Percentiles rank a stretch among this genome's conserved stretches.
Conservation (phyloP, 495 filamentous ascomycete species). For the Daldinia caldariorum region DNA sequence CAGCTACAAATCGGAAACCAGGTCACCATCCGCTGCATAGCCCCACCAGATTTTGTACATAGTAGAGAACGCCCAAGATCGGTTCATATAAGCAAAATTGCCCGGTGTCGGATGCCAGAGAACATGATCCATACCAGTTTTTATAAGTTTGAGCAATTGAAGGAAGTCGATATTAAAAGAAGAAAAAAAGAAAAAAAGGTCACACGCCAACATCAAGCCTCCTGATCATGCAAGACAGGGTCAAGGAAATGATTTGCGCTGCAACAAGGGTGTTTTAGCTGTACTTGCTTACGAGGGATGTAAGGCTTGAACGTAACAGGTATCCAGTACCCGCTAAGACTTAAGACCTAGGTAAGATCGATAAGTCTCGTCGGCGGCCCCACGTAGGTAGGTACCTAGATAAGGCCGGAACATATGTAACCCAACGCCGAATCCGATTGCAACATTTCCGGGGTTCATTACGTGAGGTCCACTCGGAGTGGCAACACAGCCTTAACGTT, state of each 20-base stretch:
- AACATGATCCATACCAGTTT: slow-evolving; percentile 6
- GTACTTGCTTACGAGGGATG: slow-evolving; percentile 28
- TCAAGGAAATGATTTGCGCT: slow-evolving; percentile 29
- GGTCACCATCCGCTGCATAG: slow-evolving; percentile 16
- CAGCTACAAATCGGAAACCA: slow-evolving; percentile 1
- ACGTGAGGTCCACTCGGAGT: slow-evolving; percentile 39
- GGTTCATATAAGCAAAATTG: slow-evolving; percentile 12
- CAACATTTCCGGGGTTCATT: slow-evolving; percentile 32
- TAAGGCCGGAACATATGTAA: slow-evolving; percentile 2
- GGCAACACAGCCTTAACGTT: slow-evolving; percentile 19
- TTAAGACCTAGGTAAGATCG: no score
- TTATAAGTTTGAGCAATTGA: slow-evolving; percentile 16
- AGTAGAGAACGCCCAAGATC: slow-evolving; percentile 32
- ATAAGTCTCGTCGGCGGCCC: no score
- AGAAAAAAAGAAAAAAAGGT: slow-evolving; percentile 26
- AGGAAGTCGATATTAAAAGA: slow-evolving; percentile 12
- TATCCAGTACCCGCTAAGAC: no score
- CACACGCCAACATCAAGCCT: slow-evolving; percentile 43
- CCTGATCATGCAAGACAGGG: slow-evolving; percentile 40
- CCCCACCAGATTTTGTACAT: slow-evolving; percentile 11
- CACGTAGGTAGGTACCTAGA: no score
- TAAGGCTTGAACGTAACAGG: slow-evolving; percentile 27
- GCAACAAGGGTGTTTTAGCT: slow-evolving; percentile 25
- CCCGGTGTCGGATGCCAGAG: slow-evolving; percentile 35
- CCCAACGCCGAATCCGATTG: slow-evolving; percentile 19